Evolutionary conservation across 257 asterid species (phyloP).

Genomic region (Echium plantagineum): DNA sequence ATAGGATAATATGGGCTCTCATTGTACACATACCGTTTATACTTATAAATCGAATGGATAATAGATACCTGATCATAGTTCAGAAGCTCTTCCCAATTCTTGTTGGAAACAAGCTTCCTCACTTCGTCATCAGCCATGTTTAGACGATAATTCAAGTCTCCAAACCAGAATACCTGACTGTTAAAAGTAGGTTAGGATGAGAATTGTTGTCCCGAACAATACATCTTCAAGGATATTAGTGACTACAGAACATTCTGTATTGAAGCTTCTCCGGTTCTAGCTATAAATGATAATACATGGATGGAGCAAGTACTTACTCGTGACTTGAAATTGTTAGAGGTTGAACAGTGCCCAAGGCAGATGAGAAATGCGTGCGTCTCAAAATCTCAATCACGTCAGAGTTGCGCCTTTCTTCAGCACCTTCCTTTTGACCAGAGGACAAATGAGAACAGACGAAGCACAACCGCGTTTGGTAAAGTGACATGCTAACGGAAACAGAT

Average conservation of each 20-base stretch:
- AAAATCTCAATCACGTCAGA: conserved; percentile 70
- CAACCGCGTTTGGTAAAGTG: conserved; percentile 67
- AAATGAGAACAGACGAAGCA: conserved; percentile 95
- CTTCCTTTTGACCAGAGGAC: conserved; percentile 72
- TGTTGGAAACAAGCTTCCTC: conserved; percentile 53
- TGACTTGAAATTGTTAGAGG: conserved; percentile 84
- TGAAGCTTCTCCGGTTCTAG: too few relatives aligned
- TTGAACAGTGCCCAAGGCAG: conserved; percentile 55
- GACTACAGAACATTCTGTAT: too few relatives aligned
- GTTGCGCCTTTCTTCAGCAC: conserved; percentile 73
- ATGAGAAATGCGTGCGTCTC: conserved; percentile 67
- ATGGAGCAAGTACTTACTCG: conserved; percentile 42
- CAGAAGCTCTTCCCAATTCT: conserved; percentile 69
- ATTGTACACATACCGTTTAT: too few relatives aligned
- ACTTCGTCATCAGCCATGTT: conserved; percentile 54
- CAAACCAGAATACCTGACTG: conserved; percentile 98
- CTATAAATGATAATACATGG: neutral
- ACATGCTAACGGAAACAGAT: conserved; percentile 87
- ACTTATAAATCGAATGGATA: neutral
- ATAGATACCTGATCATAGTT: conserved; percentile 59
- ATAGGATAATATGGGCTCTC: conserved; percentile 4
- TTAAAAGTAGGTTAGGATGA: conserved; percentile 12
- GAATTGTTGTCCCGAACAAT: conserved; percentile 5
- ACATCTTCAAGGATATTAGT: neutral
- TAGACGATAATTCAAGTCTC: conserved; percentile 85